phyloP scores from a whole-genome alignment of 371 early-diverging fungal genomes.

The Mucor saturninus region DNA sequence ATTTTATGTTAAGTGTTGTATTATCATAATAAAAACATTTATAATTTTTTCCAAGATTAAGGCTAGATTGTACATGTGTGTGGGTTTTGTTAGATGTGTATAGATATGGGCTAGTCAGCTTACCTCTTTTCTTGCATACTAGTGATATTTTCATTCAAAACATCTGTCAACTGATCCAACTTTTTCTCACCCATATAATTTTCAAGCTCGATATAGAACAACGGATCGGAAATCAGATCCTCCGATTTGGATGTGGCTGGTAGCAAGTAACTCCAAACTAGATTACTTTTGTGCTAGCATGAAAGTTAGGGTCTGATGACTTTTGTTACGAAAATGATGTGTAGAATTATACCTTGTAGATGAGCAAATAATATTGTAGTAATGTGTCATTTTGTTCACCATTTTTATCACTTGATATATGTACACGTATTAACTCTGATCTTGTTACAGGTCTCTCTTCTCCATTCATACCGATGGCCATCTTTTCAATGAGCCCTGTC shows the following conservation, averaged over 20 bases:
- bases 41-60: constrained; percentile 43
- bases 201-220: constrained; percentile 36
- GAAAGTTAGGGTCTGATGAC: neutral
- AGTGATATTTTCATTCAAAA: constrained; percentile 28
- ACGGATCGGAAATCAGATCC: constrained; percentile 30
- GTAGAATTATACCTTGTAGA: constrained; percentile 53
- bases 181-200: constrained; percentile 29
- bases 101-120: neutral
- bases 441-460: constrained; percentile 29
- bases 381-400: constrained; percentile 28
- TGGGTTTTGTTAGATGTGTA: neutral
- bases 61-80: constrained; percentile 9
- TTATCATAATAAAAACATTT: constrained; percentile 54
- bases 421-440: constrained; percentile 47
- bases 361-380: constrained; percentile 54
- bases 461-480: constrained; percentile 36
- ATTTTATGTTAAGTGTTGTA: constrained; percentile 44
- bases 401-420: constrained; percentile 30
- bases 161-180: constrained; percentile 23
- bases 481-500: constrained; percentile 39
- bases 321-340: neutral
- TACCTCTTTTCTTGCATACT: constrained; percentile 44
- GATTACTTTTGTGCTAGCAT: constrained; percentile 37
- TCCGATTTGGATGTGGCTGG: constrained; percentile 34
- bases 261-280: constrained; percentile 47